Evolutionary conservation across 108 stramenopile species (phyloP).

Genomic region (Skeletonema menzelii): DNA sequence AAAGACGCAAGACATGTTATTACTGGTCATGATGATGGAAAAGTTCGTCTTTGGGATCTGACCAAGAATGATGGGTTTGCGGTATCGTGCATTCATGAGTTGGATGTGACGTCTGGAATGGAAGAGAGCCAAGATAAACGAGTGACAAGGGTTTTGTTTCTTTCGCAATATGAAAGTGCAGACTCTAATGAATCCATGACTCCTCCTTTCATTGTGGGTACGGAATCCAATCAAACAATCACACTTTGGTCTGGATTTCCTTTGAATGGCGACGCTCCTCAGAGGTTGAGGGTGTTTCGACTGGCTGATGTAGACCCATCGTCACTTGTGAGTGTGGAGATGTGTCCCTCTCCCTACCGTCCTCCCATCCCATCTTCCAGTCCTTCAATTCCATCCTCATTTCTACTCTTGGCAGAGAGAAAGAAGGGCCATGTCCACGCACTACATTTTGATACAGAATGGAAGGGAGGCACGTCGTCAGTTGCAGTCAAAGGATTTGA

Average conservation of each 20-base stretch:
- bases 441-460: conserved; percentile 55
- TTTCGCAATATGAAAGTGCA: conserved; percentile 62
- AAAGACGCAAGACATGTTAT: conserved; percentile 57
- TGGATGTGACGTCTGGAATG: conserved; percentile 3
- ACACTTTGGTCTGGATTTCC: conserved; percentile 76
- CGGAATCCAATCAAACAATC: conserved; percentile 52
- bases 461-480: conserved; percentile 36
- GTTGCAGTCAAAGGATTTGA: conserved; percentile 61
- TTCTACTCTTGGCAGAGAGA: conserved; percentile 67
- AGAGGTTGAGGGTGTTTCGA: conserved; percentile 50
- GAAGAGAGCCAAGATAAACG: not conserved
- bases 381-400: conserved; percentile 54
- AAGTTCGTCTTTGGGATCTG: conserved; percentile 72
- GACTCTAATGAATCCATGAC: conserved; percentile 37
- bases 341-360: conserved; percentile 52
- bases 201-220: conserved; percentile 70
- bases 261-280: conserved; percentile 28
- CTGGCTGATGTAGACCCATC: conserved; percentile 40
- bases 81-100: conserved; percentile 2
- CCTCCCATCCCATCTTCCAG: conserved; percentile 38
- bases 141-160: conserved; percentile 40
- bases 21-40: conserved; percentile 66
- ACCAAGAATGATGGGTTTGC: conserved; percentile 4
- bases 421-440: conserved; percentile 53
- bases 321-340: conserved; percentile 49